These are phyloP conservation scores for Adenanthera pavonina DNA, from an alignment of 306 rosid genomes.

Conservation along the genomic window DNA sequence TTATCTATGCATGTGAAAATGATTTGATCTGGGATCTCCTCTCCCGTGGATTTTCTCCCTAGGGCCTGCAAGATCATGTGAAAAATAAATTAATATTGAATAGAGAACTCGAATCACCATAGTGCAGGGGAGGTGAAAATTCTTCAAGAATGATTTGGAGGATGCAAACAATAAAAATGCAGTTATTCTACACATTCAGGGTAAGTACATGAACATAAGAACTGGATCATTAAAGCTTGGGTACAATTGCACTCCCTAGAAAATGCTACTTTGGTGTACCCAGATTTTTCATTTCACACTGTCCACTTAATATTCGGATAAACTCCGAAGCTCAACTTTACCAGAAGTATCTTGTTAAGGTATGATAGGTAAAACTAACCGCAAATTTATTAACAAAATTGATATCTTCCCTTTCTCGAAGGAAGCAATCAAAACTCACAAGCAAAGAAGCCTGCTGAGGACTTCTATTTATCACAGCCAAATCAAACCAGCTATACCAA, in stretches of 20 bases:
- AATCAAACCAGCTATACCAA: background rate
- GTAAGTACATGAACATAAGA: conserved; percentile 37
- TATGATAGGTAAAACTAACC: background rate
- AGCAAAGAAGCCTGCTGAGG: background rate
- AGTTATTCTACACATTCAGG: conserved; percentile 24
- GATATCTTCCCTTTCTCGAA: conserved; percentile 4
- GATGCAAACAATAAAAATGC: conserved; percentile 26
- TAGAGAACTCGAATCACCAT: conserved; percentile 20
- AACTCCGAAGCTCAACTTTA: background rate
- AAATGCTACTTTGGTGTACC: conserved; percentile 15
- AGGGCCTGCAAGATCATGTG: conserved; percentile 57
- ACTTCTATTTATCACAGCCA: background rate
- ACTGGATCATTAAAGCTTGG: conserved; percentile 19
- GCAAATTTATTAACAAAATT: background rate
- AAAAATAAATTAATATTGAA: conserved; percentile 35
- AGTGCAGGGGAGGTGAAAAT: conserved; percentile 20
- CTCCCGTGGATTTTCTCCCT: conserved; percentile 46
- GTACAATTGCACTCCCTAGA: conserved; percentile 22
- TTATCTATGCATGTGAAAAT: conserved; percentile 61
- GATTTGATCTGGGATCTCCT: conserved; percentile 55
- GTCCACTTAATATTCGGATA: conserved; percentile 3
- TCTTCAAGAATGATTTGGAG: background rate
- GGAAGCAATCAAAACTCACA: background rate
- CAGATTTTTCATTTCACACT: conserved; percentile 6
- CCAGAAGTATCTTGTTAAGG: background rate